phyloP scores from a whole-genome alignment of 371 early-diverging fungal genomes.

The Polyrhizophydium stewartii region DNA sequence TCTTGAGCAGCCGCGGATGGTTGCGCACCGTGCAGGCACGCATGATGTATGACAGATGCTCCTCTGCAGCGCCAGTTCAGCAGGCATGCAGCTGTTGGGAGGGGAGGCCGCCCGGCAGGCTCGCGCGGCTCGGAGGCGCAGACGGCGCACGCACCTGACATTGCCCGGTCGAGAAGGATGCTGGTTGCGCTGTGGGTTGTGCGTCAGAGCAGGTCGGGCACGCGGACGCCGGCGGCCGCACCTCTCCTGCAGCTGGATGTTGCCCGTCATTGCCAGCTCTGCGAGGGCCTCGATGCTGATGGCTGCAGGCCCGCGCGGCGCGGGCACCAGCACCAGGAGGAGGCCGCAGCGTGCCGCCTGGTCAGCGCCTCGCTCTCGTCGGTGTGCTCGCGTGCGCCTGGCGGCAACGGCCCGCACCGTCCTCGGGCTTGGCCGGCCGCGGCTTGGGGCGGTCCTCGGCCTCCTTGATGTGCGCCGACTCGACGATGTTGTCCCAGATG shows the following conservation, averaged over 20 bases:
- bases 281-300: neutral
- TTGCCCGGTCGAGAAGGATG: conserved; percentile 63
- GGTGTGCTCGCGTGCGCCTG: too few species aligned
- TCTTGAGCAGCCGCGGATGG: conserved; percentile 48
- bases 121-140: neutral
- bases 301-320: neutral
- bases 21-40: conserved; percentile 40
- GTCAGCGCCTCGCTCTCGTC: too few species aligned
- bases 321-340: too few species aligned
- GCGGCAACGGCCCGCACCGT: neutral
- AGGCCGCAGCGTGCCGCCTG: too few species aligned
- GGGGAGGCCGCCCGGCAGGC: neutral
- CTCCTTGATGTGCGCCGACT: neutral
- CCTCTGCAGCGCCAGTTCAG: conserved; percentile 16
- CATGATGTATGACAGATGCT: conserved; percentile 49
- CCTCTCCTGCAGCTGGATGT: conserved; percentile 6
- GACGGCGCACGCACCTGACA: conserved; percentile 43
- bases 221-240: neutral
- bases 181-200: conserved; percentile 54
- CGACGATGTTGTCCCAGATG: conserved; percentile 4
- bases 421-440: neutral
- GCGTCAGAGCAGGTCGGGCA: neutral
- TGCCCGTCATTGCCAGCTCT: neutral
- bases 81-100: neutral
- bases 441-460: neutral